Evolutionary conservation across 257 asterid genomes (phyloP), one percentile per base, ranked within the genome.

Genomic region (Verbascum thapsus): DNA sequence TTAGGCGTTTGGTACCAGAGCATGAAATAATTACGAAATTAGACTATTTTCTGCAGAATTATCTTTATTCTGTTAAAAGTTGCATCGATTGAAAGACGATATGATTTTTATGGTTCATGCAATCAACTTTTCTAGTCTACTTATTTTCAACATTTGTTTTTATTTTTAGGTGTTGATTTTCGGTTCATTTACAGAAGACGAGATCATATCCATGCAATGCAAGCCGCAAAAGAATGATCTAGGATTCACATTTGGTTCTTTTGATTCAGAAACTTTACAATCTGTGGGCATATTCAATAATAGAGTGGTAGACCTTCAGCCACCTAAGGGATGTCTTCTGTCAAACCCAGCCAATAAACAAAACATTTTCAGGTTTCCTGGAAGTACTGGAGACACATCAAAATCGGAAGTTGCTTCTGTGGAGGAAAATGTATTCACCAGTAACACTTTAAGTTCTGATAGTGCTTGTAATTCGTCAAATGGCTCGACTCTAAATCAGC

Each of bases 161-260:
- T 64, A 35, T 16, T 48, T 66, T 72, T 81, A 87, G 95, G 80
- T 83, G 78, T 53, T 87, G 59, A 74, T 79, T 63, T 87, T 85
- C 74, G 95, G 95, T 66, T 85, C 95, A 58, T 87, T 87, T 72
- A 82, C 95, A 16, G 94, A 85, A 74, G 94, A 87, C 41, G 95
- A 87, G 78, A 63, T 79, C 77, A 85, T 69, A 77, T 72, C 81
- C 72, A 72, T 87, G 74, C 76, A 77, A 55, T 55, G 60, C 53
- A 67, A 70, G 57, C 87, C 82, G 58, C 70, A 26, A 16, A 75
- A 66, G 71, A 69, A 76, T 71, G 74, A 71, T 65, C 47, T 48
- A 59, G 72, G 59, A 57, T 64, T 85, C 61, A 79, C 73, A 40
- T 85, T 85, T 71, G 96, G 94, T 73, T 79, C 91, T 43, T 44